phyloP scores from a whole-genome alignment of 1,139 yeast species.

The Geotrichum reessii region DNA sequence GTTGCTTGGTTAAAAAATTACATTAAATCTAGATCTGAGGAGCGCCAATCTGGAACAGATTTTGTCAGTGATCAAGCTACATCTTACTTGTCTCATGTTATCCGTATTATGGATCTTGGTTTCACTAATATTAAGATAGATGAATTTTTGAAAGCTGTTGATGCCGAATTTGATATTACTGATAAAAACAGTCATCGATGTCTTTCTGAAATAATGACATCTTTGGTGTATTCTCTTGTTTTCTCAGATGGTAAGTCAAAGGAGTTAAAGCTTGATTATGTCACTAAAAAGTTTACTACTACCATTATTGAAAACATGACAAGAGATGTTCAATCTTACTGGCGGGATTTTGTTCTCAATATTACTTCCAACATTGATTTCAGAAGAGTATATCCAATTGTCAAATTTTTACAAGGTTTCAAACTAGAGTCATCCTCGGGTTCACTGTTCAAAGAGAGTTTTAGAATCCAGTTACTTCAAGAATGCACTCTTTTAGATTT shows the following conservation, averaged over 20 bases:
- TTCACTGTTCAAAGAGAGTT: conserved; percentile 63
- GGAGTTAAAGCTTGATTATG: conserved; percentile 39
- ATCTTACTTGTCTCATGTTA: conserved; percentile 25
- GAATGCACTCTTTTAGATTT: conserved; percentile 48
- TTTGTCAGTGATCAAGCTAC: conserved; percentile 30
- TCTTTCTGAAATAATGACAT: conserved; percentile 37
- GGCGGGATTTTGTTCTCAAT: conserved; percentile 79
- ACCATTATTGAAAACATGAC: conserved; percentile 59
- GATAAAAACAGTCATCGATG: conserved; percentile 40
- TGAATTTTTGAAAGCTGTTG: conserved; percentile 23
- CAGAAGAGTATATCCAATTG: conserved; percentile 61
- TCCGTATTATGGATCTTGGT: conserved; percentile 28
- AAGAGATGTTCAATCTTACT: conserved; percentile 69
- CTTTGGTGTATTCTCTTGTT: conserved; percentile 29
- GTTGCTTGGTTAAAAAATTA: conserved; percentile 56
- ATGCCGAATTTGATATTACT: conserved; percentile 23
- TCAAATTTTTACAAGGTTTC: conserved; percentile 44
- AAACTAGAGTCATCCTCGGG: conserved; percentile 44
- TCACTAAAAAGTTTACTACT: conserved; percentile 46
- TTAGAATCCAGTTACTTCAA: conserved; percentile 54
- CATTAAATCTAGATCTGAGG: conserved; percentile 43
- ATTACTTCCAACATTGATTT: conserved; percentile 32
- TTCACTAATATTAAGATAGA: conserved; percentile 24
- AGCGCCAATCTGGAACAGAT: conserved; percentile 35
- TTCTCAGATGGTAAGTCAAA: conserved; percentile 23